A percentile compares a stretch with the other conserved stretches of the same genome.
Conservation (phyloP, 2,329 filamentous ascomycete species). For the Curvularia sp. region DNA sequence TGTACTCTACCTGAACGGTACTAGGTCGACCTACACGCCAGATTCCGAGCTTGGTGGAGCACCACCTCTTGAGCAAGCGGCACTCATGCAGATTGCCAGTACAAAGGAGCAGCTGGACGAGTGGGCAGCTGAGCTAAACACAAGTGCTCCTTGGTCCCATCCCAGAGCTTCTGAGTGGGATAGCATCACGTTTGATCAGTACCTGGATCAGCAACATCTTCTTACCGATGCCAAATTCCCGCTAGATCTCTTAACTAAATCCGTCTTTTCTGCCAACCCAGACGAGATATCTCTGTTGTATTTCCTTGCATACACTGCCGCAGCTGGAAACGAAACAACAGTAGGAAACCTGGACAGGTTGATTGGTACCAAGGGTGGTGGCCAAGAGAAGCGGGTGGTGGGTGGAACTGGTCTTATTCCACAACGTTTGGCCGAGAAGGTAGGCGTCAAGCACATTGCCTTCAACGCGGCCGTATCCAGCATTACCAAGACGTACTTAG, state of each 20-base stretch:
- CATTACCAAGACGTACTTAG: conserved; percentile 20
- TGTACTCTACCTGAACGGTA: conserved; percentile 27
- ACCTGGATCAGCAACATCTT: conserved; percentile 7
- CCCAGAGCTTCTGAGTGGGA: conserved; percentile 25
- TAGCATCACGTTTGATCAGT: conserved; percentile 22
- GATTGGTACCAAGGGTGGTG: conserved; percentile 19
- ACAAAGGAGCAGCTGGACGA: conserved; percentile 23
- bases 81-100: conserved; percentile 21
- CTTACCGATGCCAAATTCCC: conserved; percentile 21
- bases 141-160: conserved; percentile 27
- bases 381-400: conserved; percentile 30
- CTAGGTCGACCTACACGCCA: conserved; percentile 16
- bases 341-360: conserved; percentile 25
- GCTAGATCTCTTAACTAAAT: conserved; percentile 20
- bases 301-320: conserved; percentile 30
- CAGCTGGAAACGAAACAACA: conserved; percentile 29
- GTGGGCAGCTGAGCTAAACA: conserved; percentile 30
- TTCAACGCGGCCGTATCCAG: conserved; percentile 27
- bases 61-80: conserved; percentile 18
- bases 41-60: conserved; percentile 22
- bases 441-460: conserved; percentile 25
- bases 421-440: conserved; percentile 20
- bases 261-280: conserved; percentile 24
- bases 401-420: conserved; percentile 35
- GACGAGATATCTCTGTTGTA: conserved; percentile 28